Percentiles rank a stretch among this genome's conserved stretches.
Evolutionary conservation across 1,284 basidiomycete species (phyloP).

Genomic region (Heterobasidion parviporum): DNA sequence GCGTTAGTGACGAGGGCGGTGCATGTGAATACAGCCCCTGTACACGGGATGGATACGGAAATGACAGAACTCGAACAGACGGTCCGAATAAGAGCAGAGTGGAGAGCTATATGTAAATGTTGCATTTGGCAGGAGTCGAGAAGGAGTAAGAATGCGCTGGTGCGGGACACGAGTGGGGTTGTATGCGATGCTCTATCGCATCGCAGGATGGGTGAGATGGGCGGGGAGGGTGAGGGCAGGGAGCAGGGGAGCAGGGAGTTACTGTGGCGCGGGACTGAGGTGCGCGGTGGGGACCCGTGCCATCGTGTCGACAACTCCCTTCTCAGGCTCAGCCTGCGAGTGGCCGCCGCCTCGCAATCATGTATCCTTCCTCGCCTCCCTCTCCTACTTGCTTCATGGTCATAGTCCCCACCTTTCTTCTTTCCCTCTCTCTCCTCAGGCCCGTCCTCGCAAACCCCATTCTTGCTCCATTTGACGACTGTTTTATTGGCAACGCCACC

Average conservation of each 20-base stretch:
- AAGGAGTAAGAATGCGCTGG: neutral
- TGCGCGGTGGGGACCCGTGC: neutral
- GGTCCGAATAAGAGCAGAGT: neutral
- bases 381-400: neutral
- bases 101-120: neutral
- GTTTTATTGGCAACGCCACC: slow-evolving; percentile 43
- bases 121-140: neutral
- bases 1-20: neutral
- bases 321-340: neutral
- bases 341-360: neutral
- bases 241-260: neutral
- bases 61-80: neutral
- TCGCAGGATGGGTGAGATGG: neutral
- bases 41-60: neutral
- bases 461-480: slow-evolving; percentile 34
- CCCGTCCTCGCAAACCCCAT: slow-evolving; percentile 21
- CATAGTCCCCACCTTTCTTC: neutral
- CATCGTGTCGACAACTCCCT: neutral
- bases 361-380: neutral
- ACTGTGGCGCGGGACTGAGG: neutral
- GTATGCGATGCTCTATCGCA: neutral
- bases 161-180: neutral
- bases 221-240: neutral
- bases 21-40: neutral
- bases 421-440: neutral